phyloP scores from a whole-genome alignment of 2,329 filamentous ascomycete species.

The Alternaria triticina region DNA sequence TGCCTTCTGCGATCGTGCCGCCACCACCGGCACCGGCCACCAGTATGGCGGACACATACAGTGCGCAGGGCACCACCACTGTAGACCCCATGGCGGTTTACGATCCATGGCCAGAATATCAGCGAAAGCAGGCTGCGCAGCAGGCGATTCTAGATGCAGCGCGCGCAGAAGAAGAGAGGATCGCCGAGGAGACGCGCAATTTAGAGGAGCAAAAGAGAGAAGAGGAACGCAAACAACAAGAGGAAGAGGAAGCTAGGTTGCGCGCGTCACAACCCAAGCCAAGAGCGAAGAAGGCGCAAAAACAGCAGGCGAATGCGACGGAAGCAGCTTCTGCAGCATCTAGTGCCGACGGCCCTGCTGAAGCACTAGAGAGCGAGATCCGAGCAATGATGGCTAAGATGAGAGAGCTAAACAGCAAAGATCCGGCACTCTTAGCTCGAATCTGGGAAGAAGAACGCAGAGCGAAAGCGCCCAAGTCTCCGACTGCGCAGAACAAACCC shows the following conservation, averaged over 20 bases:
- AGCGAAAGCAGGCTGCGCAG: conserved; percentile 49
- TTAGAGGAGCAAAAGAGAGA: conserved; percentile 38
- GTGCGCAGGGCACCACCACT: conserved; percentile 47
- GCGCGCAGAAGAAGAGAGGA: conserved; percentile 43
- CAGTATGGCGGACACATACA: conserved; percentile 31
- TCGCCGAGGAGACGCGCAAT: conserved; percentile 32
- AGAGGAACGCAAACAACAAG: conserved; percentile 29
- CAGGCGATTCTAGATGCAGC: conserved; percentile 44
- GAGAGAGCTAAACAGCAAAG: conserved; percentile 62
- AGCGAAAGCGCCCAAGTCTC: conserved; percentile 42
- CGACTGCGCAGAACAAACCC: conserved; percentile 28
- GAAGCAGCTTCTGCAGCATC: conserved; percentile 7
- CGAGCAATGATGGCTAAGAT: conserved; percentile 64
- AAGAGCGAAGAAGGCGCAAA: conserved; percentile 30
- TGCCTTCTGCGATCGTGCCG: conserved; percentile 17
- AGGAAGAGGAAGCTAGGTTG: conserved; percentile 24
- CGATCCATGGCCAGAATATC: conserved; percentile 59
- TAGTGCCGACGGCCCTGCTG: conserved; percentile 13
- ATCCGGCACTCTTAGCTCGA: conserved; percentile 61
- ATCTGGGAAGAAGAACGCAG: conserved; percentile 63
- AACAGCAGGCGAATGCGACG: conserved; percentile 26
- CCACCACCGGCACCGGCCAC: conserved; percentile 13
- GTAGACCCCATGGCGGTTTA: conserved; percentile 63
- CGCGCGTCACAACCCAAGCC: conserved; percentile 28
- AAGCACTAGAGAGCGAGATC: conserved; percentile 59